A percentile compares a stretch with the other conserved stretches of the same genome.
phyloP scores from a whole-genome alignment of 164 flowering plant species.

The Tetracentron sinense region DNA sequence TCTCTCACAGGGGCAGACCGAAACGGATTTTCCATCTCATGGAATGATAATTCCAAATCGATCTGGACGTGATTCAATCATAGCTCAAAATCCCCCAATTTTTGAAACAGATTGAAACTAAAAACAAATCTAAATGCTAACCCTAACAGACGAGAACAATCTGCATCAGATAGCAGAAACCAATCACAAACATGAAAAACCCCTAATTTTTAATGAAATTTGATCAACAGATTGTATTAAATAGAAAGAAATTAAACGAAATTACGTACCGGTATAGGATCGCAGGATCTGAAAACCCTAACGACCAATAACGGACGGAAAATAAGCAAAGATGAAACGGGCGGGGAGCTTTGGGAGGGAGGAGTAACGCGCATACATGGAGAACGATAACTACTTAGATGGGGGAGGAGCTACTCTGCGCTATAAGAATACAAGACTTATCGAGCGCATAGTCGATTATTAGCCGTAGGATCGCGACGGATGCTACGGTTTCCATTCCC shows the following conservation, averaged over 20 bases:
- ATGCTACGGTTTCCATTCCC: neutral
- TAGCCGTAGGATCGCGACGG: constrained; percentile 13
- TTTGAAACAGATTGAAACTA: constrained; percentile 1
- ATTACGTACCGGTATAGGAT: constrained; percentile 9
- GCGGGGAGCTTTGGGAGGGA: constrained; percentile 11
- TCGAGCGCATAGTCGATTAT: constrained; percentile 18
- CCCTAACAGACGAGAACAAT: neutral
- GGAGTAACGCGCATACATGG: constrained; percentile 40
- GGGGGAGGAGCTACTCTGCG: constrained; percentile 32
- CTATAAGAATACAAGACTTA: constrained; percentile 21
- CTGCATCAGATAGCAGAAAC: constrained; percentile 3
- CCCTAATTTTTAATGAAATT: neutral
- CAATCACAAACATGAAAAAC: constrained; percentile 5
- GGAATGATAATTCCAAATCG: neutral
- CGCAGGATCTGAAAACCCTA: neutral
- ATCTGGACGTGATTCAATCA: constrained; percentile 12
- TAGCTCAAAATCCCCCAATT: constrained; percentile 8
- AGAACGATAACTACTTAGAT: constrained; percentile 26
- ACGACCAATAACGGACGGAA: constrained; percentile 4
- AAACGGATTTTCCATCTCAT: constrained; percentile 11
- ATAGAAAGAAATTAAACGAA: too few species aligned
- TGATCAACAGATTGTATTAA: neutral
- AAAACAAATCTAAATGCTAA: constrained; percentile 5
- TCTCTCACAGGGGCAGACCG: constrained; percentile 13
- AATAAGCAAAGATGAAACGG: constrained; percentile 2